These are phyloP conservation scores for Cladorrhinum sp. DNA, from an alignment of 2,329 filamentous ascomycete species.

Conservation along the genomic window DNA sequence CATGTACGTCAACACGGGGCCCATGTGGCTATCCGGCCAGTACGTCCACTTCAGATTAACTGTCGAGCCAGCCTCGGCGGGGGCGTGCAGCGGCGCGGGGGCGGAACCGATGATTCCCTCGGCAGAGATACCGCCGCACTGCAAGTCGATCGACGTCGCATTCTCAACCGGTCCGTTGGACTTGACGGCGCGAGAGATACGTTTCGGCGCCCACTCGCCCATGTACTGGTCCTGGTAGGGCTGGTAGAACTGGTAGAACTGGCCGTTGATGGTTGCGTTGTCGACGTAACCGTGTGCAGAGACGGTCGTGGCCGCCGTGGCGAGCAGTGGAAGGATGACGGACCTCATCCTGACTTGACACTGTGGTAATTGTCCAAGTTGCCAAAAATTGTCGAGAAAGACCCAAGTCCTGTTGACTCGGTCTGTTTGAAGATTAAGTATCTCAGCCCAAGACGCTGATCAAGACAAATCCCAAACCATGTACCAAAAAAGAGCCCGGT, in stretches of 20 bases:
- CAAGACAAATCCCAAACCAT: neutral
- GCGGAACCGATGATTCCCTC: conserved; percentile 39
- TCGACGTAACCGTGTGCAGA: conserved; percentile 48
- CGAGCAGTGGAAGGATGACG: conserved; percentile 1
- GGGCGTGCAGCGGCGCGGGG: conserved; percentile 52
- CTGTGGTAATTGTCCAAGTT: neutral
- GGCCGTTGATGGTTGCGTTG: conserved; percentile 40
- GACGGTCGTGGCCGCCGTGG: conserved; percentile 1
- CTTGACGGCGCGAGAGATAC: conserved; percentile 54
- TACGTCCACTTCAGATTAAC: conserved; percentile 54
- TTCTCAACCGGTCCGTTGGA: conserved; percentile 58
- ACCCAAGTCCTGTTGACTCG: neutral
- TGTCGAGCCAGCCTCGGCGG: conserved; percentile 48
- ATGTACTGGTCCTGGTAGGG: conserved; percentile 19
- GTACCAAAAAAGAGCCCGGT: too few relatives aligned
- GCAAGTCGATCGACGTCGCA: conserved; percentile 49
- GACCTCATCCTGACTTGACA: conserved; percentile 2
- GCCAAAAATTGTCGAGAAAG: neutral
- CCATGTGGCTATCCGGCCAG: conserved; percentile 48
- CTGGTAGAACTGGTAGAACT: conserved; percentile 32
- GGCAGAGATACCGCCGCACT: conserved; percentile 38
- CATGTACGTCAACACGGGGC: conserved; percentile 58
- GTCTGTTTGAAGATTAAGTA: neutral
- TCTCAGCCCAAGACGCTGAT: neutral
- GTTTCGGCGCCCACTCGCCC: conserved; percentile 34